Evolutionary conservation across 2,329 filamentous ascomycete genomes (phyloP), one percentile per base, ranked within the genome.

Genomic region (Aureobasidium musti): DNA sequence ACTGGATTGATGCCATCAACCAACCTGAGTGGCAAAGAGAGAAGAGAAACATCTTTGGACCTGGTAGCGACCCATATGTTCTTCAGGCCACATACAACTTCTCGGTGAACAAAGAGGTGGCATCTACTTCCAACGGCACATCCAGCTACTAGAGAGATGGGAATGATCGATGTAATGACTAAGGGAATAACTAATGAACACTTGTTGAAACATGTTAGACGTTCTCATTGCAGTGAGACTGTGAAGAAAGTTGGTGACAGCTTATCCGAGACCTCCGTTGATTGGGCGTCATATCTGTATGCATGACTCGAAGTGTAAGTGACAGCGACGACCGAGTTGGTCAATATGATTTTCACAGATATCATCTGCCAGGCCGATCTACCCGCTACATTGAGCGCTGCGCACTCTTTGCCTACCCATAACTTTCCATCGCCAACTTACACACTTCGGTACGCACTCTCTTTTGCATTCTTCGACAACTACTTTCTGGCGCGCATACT

Each of bases 1-100:
- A 95, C 77, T 97, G 88, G 86, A 96, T 97, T 74, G 93, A 96
- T 75, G 92, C 84, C 30, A 95, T 98, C 79, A 97, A 97, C 79
- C 86, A 96, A 72, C 93, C 93, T 0, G 86, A 92, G 77, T 97
- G 94, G 94, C 87, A 87, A 67, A 86, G 93, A 65, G 78, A 82
- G 54, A 79, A 81, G 71, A 80, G 77, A 73, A 77, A 84, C 68
- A 81, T 84, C 68, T 84, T 80, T 68, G 79, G 80, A 2, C 80
- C 81, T 2, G 77, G 73, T 2, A 77, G 78, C 69, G 74, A 72
- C 5, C 76, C 79, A 13, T 82, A 81, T 68, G 76, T 77, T 19
- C 72, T 82, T 21, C 76, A 82, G 72, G 80, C 80, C 13, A 72
- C 73, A 35, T 82, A 82, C 69, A 74, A 77, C 30, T 82, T 82